Percentiles rank a stretch among this genome's conserved stretches.
Conservation (phyloP, 73 alveolate genomes). For the Paramecium bursaria region DNA sequence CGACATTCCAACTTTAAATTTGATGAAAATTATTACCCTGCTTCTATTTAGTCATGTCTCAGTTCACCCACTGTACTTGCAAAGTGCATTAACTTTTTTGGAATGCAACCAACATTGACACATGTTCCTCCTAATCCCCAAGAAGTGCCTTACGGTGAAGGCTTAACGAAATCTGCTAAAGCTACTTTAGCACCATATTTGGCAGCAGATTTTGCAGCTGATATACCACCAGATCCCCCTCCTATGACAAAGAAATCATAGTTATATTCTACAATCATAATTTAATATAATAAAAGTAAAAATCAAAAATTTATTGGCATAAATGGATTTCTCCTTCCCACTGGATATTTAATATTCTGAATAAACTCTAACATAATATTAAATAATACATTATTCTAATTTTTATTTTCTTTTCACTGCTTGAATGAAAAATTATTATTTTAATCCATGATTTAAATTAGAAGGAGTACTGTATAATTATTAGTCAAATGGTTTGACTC, state of each 20-base stretch:
- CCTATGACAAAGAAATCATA: slow-evolving; percentile 96
- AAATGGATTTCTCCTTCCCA: too few relatives aligned
- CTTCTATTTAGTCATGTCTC: slow-evolving; percentile 76
- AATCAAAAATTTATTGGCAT: too few relatives aligned
- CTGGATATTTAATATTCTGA: too few relatives aligned
- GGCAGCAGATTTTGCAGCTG: slow-evolving; percentile 98
- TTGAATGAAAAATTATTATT: too few relatives aligned
- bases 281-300: too few relatives aligned
- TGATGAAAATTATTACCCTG: slow-evolving; percentile 73
- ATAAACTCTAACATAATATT: too few relatives aligned
- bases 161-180: slow-evolving; percentile 97
- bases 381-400: too few relatives aligned
- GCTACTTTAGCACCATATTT: slow-evolving; percentile 93
- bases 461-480: too few relatives aligned
- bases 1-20: slow-evolving; percentile 64
- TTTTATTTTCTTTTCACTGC: too few relatives aligned
- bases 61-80: slow-evolving; percentile 93
- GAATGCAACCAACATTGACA: slow-evolving; percentile 99
- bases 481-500: too few relatives aligned
- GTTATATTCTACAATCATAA: slow-evolving; percentile 76
- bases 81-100: slow-evolving; percentile 99
- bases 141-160: slow-evolving; percentile 94
- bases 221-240: slow-evolving; percentile 99
- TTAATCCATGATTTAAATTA: too few relatives aligned
- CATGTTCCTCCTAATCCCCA: slow-evolving; percentile 99